These are phyloP conservation scores for Rusavskia elegans DNA, from an alignment of 495 filamentous ascomycete genomes.

Conservation along the genomic window DNA sequence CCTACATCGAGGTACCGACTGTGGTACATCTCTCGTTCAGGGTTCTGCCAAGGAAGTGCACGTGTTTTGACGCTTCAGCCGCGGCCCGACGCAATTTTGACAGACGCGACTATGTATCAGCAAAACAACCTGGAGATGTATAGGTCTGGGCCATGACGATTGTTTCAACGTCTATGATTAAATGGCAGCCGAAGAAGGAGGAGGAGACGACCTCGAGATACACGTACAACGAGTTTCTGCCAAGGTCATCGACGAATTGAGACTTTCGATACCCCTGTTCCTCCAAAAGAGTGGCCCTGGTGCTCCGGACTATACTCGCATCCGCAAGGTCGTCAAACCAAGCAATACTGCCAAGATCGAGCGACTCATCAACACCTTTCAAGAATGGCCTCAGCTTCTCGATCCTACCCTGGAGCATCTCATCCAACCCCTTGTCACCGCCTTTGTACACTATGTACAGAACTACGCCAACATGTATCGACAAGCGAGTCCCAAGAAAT, in stretches of 20 bases:
- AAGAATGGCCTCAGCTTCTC: constrained; percentile 92
- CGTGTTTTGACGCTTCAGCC: too few species aligned
- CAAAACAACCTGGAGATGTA: too few species aligned
- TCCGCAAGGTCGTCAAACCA: constrained; percentile 11
- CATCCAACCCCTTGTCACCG: constrained; percentile 53
- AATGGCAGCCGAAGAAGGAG: constrained; percentile 8
- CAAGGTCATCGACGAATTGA: constrained; percentile 51
- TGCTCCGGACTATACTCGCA: too few species aligned
- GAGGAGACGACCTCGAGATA: constrained; percentile 46
- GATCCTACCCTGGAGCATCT: constrained; percentile 68
- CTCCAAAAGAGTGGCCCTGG: constrained; percentile 11
- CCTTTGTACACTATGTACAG: constrained; percentile 53
- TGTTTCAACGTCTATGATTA: too few species aligned
- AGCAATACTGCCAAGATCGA: constrained; percentile 12
- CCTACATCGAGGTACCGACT: too few species aligned
- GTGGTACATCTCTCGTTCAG: too few species aligned
- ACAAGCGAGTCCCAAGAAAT: constrained; percentile 6
- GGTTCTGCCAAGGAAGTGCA: too few species aligned
- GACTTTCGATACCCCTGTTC: constrained; percentile 36
- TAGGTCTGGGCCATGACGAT: too few species aligned
- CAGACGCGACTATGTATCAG: too few species aligned
- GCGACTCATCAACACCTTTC: constrained; percentile 61
- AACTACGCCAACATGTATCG: constrained; percentile 14
- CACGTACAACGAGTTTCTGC: constrained; percentile 56
- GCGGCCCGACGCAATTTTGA: too few species aligned